Evolutionary conservation across 2,329 filamentous ascomycete species (phyloP).

Genomic region (Xylaria polymorpha): DNA sequence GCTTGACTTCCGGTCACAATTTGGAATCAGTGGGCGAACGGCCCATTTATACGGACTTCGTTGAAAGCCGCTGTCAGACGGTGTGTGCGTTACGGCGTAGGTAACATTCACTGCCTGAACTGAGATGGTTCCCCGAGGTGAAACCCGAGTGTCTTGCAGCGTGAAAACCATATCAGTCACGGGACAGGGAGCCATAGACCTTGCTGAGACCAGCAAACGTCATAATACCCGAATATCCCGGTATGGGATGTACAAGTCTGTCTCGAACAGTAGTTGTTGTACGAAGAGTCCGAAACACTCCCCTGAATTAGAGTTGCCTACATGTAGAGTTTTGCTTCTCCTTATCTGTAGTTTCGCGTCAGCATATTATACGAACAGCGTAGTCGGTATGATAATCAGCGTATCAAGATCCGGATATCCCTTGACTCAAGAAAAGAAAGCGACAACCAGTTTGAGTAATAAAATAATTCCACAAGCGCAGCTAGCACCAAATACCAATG

Average conservation of each 20-base stretch:
- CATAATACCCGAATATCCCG: neutral
- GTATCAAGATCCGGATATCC: neutral
- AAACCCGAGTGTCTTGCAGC: constrained; percentile 21
- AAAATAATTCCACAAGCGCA: neutral
- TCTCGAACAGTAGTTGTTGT: neutral
- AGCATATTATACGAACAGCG: neutral
- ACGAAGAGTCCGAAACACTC: neutral
- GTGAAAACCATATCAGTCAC: neutral
- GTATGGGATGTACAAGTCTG: neutral
- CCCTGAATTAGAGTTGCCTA: neutral
- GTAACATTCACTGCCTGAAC: constrained; percentile 4
- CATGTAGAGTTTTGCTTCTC: neutral
- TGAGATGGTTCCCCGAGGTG: constrained; percentile 1
- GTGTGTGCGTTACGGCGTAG: neutral
- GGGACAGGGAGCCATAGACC: neutral
- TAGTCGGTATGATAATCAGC: neutral
- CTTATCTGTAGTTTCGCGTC: neutral
- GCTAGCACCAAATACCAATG: neutral
- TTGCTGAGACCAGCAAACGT: neutral
- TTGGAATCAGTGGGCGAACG: constrained; percentile 14
- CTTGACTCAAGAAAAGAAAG: neutral
- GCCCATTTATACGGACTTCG: neutral
- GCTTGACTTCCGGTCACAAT: neutral
- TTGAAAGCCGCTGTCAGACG: constrained; percentile 10
- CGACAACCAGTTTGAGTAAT: neutral